Evolutionary conservation across 306 rosid species (phyloP).

Genomic region (Malus sylvestris): DNA sequence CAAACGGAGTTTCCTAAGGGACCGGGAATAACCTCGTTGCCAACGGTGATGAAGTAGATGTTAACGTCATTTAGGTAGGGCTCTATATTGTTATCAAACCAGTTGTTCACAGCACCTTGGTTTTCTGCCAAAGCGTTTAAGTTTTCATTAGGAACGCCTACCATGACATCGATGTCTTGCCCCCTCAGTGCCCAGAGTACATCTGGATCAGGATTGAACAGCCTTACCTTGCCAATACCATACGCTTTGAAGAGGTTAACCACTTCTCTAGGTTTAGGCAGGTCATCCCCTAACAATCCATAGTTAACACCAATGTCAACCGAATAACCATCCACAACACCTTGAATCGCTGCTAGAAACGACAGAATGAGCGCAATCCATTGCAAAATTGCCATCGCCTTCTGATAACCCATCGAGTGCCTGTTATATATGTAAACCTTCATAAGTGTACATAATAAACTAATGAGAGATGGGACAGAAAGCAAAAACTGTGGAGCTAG

Average conservation of each 20-base stretch:
- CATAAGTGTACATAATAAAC: no score
- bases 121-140: constrained; percentile 5
- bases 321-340: not conserved
- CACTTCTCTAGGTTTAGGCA: constrained; percentile 18
- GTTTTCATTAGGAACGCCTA: constrained; percentile 6
- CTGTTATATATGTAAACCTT: no score
- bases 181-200: constrained; percentile 15
- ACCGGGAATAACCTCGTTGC: constrained; percentile 24
- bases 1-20: not conserved
- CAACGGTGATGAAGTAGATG: constrained; percentile 20
- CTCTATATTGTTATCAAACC: constrained; percentile 20
- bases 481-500: no score
- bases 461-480: no score
- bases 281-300: constrained; percentile 11
- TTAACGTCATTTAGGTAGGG: constrained; percentile 9
- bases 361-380: not conserved
- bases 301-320: constrained; percentile 9
- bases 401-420: not conserved
- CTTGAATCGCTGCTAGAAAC: not conserved
- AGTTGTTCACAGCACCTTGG: not conserved
- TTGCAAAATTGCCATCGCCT: not conserved
- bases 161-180: not conserved
- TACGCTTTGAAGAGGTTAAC: not conserved
- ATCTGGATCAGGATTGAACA: constrained; percentile 11
- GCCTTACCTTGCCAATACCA: constrained; percentile 18